Evolutionary conservation across 768 basidiomycete species (phyloP), one percentile per base, ranked within the genome.

Genomic region (Suillus bovinus): DNA sequence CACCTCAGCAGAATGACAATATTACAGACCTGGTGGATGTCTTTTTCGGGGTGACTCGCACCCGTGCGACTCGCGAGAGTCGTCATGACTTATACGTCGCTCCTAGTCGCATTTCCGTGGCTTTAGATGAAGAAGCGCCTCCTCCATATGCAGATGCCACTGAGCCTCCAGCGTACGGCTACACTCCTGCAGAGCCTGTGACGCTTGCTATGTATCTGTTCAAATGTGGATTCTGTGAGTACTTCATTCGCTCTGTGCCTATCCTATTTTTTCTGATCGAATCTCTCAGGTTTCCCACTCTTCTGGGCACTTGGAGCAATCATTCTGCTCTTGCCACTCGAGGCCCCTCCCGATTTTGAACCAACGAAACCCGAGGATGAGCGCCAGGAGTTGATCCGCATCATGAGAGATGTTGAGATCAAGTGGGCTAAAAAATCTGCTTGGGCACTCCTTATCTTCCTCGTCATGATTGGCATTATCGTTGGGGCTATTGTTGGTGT

Each of bases 191-290:
- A 8, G 78, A 80, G 70, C 81, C 79, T 34, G 64, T 70, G 42
- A 81, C 81, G 47, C 77, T 83, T 61, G 81, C 81, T 1, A 76
- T 71, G 70, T 79, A 79, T 65, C 73, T 83, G 42, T 84, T 83
- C 76, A 80, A 77, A 63, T 80, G 77, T 33, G 82, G 83, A 27
- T 83, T 83, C 68, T 33, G 82, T 84, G 64, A 70, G 82, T 77
- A 6, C 54, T 7, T 5, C 13, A 20, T 36, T 17, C 33, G 33
- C 9, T 2, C 7, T 8, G 22, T 22, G 38, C 38, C 5, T 20
- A 10, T 54, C 16, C 39, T 14, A 27, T n/a, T 50, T 22, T 34
- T 36, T 59, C 39, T 59, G 58, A 33, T 36, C 11, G 22, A 58
- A 38, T 55, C 33, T 61, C 64, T 1, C 64, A 81, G 81, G 83